Percentiles rank a stretch among this genome's conserved stretches.
These are phyloP conservation scores for Lithospermum erythrorhizon DNA, from an alignment of 257 asterid genomes.

Conservation along the genomic window DNA sequence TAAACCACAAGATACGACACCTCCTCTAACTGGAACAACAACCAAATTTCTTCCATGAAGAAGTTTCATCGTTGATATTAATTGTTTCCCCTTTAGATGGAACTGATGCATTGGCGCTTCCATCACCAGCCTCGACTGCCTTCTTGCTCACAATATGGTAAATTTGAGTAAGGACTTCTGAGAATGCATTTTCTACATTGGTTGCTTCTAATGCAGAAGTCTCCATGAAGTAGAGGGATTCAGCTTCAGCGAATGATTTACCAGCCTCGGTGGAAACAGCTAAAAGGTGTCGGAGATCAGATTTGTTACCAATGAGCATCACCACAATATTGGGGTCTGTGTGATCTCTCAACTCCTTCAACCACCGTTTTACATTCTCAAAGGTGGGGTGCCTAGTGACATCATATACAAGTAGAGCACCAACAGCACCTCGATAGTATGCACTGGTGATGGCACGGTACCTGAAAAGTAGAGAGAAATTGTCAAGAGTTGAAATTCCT, in stretches of 20 bases:
- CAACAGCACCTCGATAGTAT: slow-evolving; percentile 34
- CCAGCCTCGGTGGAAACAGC: slow-evolving; percentile 28
- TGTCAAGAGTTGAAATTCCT: not conserved
- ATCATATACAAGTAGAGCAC: slow-evolving; percentile 30
- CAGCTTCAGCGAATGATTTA: slow-evolving; percentile 24
- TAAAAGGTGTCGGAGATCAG: slow-evolving; percentile 31
- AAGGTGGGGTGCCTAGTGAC: slow-evolving; percentile 25
- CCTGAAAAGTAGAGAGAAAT: slow-evolving; percentile 7
- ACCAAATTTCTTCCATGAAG: slow-evolving; percentile 24
- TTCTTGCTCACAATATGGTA: slow-evolving; percentile 18
- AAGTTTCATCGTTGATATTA: slow-evolving; percentile 21
- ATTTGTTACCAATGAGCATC: slow-evolving; percentile 32
- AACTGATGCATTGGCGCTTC: slow-evolving; percentile 17
- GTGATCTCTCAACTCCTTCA: slow-evolving; percentile 28
- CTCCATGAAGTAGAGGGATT: slow-evolving; percentile 27
- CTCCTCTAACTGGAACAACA: slow-evolving; percentile 25
- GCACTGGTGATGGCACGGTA: slow-evolving; percentile 36
- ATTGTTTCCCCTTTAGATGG: slow-evolving; percentile 26
- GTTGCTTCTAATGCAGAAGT: slow-evolving; percentile 32
- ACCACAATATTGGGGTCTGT: slow-evolving; percentile 30
- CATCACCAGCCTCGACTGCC: slow-evolving; percentile 26
- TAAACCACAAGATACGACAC: too few relatives aligned
- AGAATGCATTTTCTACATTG: slow-evolving; percentile 26
- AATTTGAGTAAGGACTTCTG: slow-evolving; percentile 27
- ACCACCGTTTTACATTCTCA: slow-evolving; percentile 25